phyloP scores from a whole-genome alignment of 1,284 basidiomycete genomes.

The Marasmius tenuissimus region DNA sequence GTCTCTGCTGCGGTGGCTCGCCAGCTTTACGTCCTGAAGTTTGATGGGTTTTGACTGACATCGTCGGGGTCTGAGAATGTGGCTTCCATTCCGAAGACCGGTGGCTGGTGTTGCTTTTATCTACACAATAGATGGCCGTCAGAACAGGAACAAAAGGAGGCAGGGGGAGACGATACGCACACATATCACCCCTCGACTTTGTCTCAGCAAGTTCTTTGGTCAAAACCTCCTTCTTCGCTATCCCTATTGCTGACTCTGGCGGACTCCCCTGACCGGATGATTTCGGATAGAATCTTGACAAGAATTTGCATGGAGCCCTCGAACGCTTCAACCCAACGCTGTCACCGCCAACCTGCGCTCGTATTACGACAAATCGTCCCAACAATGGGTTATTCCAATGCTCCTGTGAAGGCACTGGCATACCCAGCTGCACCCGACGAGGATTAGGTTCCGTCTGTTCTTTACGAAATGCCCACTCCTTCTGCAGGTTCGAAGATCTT shows the following conservation, averaged over 20 bases:
- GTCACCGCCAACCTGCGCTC: conserved; percentile 7
- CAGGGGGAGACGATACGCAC: neutral
- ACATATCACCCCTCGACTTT: neutral
- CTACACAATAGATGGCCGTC: neutral
- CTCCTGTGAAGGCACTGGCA: conserved; percentile 6
- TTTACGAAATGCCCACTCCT: conserved; percentile 5
- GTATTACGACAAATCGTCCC: conserved; percentile 6
- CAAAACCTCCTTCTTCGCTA: neutral
- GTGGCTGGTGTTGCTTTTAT: neutral
- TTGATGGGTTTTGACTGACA: neutral
- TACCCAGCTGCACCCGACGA: neutral
- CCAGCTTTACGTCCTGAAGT: neutral
- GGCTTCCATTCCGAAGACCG: neutral
- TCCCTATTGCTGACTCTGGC: neutral
- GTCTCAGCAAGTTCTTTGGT: neutral
- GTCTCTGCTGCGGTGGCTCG: conserved; percentile 8
- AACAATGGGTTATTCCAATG: conserved; percentile 10
- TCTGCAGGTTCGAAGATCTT: neutral
- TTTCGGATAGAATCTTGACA: neutral
- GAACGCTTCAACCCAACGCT: neutral
- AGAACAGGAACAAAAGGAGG: neutral
- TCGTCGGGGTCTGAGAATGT: neutral
- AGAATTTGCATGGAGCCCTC: neutral
- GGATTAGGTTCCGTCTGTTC: neutral
- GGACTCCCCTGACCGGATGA: neutral